Evolutionary conservation across 2,329 filamentous ascomycete species (phyloP).

Genomic region (Penicillium sp.): DNA sequence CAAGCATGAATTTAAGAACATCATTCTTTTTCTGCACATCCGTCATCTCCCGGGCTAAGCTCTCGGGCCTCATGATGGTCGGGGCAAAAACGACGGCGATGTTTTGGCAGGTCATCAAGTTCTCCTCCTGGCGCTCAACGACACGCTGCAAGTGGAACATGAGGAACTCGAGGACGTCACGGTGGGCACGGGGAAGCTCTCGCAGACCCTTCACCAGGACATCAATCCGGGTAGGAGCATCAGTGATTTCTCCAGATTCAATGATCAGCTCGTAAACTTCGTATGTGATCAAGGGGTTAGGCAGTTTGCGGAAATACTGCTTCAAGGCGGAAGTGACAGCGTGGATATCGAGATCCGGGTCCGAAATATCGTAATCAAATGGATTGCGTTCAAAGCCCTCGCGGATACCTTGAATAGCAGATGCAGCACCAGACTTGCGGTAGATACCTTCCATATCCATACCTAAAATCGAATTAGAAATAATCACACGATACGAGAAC

Average conservation of each 20-base stretch:
- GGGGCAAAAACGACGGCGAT: slow-evolving; percentile 96
- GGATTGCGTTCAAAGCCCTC: slow-evolving; percentile 82
- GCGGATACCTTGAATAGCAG: slow-evolving; percentile 85
- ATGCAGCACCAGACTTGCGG: slow-evolving; percentile 91
- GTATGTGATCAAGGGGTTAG: slow-evolving; percentile 84
- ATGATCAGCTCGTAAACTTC: slow-evolving; percentile 88
- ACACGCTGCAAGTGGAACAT: slow-evolving; percentile 91
- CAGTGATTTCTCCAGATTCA: slow-evolving; percentile 64
- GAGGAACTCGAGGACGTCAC: slow-evolving; percentile 87
- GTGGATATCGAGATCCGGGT: slow-evolving; percentile 91
- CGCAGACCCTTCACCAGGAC: slow-evolving; percentile 73
- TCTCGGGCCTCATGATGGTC: slow-evolving; percentile 91
- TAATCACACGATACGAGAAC: neutral
- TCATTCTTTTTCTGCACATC: slow-evolving; percentile 93
- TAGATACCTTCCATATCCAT: slow-evolving; percentile 99
- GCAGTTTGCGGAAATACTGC: slow-evolving; percentile 94
- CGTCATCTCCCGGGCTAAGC: slow-evolving; percentile 89
- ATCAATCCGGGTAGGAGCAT: slow-evolving; percentile 66
- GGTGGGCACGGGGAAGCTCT: slow-evolving; percentile 77
- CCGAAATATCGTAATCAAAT: slow-evolving; percentile 85
- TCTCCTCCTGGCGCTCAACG: slow-evolving; percentile 77
- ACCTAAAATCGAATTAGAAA: slow-evolving; percentile 37
- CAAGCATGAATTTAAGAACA: slow-evolving; percentile 88
- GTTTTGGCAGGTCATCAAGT: slow-evolving; percentile 96
- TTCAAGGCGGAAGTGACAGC: slow-evolving; percentile 94